These are phyloP conservation scores for Aspergillus clavatus DNA, from an alignment of 2,329 filamentous ascomycete species.

Conservation along the genomic window DNA sequence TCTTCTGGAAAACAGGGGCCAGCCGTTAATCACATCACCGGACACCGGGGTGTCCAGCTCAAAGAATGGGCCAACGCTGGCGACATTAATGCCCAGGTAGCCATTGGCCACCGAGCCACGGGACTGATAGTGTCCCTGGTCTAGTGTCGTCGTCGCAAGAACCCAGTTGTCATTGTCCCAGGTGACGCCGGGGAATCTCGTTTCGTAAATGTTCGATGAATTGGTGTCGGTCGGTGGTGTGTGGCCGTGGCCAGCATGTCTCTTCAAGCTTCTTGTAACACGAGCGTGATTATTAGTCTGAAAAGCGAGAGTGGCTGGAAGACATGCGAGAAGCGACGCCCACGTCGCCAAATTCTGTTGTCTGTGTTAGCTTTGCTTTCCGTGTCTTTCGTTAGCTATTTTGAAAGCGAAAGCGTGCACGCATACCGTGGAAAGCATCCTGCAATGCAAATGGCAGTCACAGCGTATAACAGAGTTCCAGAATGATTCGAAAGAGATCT, in stretches of 20 bases:
- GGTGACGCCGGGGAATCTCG: conserved; percentile 49
- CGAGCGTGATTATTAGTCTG: conserved; percentile 12
- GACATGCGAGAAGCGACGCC: conserved; percentile 7
- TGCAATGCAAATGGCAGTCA: no score
- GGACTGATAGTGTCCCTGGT: conserved; percentile 57
- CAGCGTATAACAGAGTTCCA: no score
- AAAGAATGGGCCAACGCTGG: conserved; percentile 60
- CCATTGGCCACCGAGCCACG: conserved; percentile 59
- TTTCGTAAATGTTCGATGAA: conserved; percentile 39
- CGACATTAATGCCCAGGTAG: conserved; percentile 60
- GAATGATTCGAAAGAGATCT: neutral
- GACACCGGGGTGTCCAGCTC: conserved; percentile 50
- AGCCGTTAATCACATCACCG: conserved; percentile 57
- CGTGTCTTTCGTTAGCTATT: no score
- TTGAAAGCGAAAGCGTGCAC: neutral
- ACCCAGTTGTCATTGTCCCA: conserved; percentile 58
- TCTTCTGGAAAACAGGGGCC: conserved; percentile 61
- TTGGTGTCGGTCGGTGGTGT: conserved; percentile 9
- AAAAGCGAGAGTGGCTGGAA: conserved; percentile 4
- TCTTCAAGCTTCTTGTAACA: conserved; percentile 16
- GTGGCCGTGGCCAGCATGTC: conserved; percentile 12
- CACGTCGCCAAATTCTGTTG: conserved; percentile 6
- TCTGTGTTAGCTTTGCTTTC: neutral
- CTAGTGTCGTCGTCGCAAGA: conserved; percentile 49
- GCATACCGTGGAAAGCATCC: conserved; percentile 14